A percentile compares a stretch with the other conserved stretches of the same genome.
Conservation (phyloP, 2,329 filamentous ascomycete genomes). For the Phialocephala subalpina region DNA sequence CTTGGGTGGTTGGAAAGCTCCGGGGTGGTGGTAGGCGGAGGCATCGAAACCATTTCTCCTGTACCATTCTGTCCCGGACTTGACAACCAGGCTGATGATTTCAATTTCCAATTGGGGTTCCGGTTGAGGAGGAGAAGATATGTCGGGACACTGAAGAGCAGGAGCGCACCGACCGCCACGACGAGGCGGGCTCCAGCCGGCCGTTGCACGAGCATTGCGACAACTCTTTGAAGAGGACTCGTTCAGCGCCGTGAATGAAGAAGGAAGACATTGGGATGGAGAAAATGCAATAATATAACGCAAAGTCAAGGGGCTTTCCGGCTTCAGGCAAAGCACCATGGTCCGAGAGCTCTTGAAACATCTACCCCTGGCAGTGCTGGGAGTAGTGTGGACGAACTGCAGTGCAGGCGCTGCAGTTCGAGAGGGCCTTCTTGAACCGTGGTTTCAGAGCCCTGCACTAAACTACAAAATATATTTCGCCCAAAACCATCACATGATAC, state of each 20-base stretch:
- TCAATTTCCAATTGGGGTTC: neutral
- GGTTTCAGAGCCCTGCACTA: no score
- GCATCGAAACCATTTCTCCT: neutral
- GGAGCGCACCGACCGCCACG: neutral
- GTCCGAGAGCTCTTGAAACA: neutral
- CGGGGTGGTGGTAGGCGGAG: neutral
- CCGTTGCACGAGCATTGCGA: neutral
- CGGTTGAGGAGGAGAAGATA: neutral
- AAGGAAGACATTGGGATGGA: neutral
- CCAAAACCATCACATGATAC: no score
- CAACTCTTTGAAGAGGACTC: neutral
- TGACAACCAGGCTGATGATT: neutral
- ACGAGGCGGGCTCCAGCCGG: neutral
- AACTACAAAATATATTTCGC: no score
- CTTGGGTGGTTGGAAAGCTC: neutral
- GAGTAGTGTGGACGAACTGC: no score
- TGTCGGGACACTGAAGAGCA: conserved; percentile 1
- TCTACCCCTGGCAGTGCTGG: no score
- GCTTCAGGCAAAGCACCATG: neutral
- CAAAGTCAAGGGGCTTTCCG: neutral
- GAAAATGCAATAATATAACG: neutral
- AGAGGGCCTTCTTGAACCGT: no score
- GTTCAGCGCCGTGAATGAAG: neutral
- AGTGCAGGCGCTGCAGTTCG: no score
- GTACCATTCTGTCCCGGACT: neutral